A percentile compares a stretch with the other conserved stretches of the same genome.
Evolutionary conservation across 2,329 filamentous ascomycete species (phyloP).

Genomic region (Corniculantispora saksenae): DNA sequence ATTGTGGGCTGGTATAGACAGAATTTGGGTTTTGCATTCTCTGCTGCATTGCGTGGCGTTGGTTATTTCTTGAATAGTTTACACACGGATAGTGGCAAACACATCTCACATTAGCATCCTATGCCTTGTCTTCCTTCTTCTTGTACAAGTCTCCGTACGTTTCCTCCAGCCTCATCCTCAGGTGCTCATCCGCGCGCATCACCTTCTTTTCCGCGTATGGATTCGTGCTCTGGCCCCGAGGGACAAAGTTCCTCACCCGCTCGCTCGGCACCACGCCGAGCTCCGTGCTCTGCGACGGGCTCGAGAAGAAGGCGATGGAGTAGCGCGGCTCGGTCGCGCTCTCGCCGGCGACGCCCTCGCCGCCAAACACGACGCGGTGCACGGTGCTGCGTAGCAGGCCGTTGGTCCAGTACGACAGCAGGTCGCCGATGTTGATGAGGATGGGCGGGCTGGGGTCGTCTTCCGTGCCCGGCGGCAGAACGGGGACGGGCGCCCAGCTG

Average conservation of each 20-base stretch:
- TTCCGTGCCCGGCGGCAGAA: constrained; percentile 62
- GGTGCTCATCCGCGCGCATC: constrained; percentile 64
- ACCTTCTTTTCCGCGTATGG: constrained; percentile 55
- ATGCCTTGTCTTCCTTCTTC: constrained; percentile 34
- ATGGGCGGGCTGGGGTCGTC: constrained; percentile 67
- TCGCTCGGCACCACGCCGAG: constrained; percentile 63
- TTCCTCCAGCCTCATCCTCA: constrained; percentile 60
- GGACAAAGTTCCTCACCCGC: constrained; percentile 48
- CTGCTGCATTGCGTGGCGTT: constrained; percentile 1
- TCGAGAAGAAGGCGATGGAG: constrained; percentile 69
- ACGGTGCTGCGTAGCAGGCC: constrained; percentile 85
- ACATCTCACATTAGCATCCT: neutral
- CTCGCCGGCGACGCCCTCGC: constrained; percentile 42
- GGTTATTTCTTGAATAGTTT: neutral
- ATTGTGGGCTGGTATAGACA: constrained; percentile 43
- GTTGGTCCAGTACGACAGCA: constrained; percentile 85
- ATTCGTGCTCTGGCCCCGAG: constrained; percentile 38
- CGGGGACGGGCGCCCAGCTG: constrained; percentile 65
- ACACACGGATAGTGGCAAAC: neutral
- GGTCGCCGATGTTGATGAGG: constrained; percentile 73
- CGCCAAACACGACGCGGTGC: constrained; percentile 78
- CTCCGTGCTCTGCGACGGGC: constrained; percentile 55
- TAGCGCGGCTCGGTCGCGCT: constrained; percentile 56
- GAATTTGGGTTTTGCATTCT: neutral
- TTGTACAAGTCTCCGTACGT: constrained; percentile 60